These are phyloP conservation scores for Rhizopus sp. DNA, from an alignment of 371 early-diverging fungal genomes.

Conservation along the genomic window DNA sequence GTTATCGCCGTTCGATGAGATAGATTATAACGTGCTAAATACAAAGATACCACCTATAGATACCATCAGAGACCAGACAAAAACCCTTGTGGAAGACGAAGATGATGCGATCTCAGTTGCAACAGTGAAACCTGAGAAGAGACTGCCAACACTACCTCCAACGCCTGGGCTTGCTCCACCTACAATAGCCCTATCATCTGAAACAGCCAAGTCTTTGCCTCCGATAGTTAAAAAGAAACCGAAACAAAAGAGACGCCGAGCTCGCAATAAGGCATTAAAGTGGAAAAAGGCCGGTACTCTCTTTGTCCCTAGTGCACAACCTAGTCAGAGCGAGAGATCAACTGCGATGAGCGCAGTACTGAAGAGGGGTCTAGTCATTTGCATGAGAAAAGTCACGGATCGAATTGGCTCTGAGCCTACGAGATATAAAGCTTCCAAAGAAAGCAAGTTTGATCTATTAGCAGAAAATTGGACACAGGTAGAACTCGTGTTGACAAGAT, in stretches of 20 bases:
- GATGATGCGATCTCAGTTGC: slow-evolving; percentile 10
- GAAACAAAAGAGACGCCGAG: neutral
- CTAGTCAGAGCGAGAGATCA: neutral
- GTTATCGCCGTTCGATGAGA: neutral
- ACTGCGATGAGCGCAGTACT: slow-evolving; percentile 12
- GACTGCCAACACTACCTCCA: neutral
- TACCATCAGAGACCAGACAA: neutral
- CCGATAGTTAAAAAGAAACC: neutral
- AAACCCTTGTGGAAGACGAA: neutral
- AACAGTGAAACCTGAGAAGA: slow-evolving; percentile 12
- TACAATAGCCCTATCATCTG: neutral
- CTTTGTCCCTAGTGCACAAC: slow-evolving; percentile 16
- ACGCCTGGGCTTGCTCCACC: neutral
- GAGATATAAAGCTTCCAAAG: slow-evolving; percentile 34
- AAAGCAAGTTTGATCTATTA: slow-evolving; percentile 19
- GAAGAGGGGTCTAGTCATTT: slow-evolving; percentile 33
- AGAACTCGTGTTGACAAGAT: slow-evolving; percentile 27
- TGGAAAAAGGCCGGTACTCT: slow-evolving; percentile 34
- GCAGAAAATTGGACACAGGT: slow-evolving; percentile 41
- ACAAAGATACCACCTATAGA: neutral
- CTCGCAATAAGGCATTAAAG: slow-evolving; percentile 8
- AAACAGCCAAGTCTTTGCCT: neutral
- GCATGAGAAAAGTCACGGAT: slow-evolving; percentile 22
- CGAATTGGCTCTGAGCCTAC: slow-evolving; percentile 24
- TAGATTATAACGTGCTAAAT: slow-evolving; percentile 7